These are phyloP conservation scores for Inga oerstediana DNA, from an alignment of 306 rosid species.

Conservation along the genomic window DNA sequence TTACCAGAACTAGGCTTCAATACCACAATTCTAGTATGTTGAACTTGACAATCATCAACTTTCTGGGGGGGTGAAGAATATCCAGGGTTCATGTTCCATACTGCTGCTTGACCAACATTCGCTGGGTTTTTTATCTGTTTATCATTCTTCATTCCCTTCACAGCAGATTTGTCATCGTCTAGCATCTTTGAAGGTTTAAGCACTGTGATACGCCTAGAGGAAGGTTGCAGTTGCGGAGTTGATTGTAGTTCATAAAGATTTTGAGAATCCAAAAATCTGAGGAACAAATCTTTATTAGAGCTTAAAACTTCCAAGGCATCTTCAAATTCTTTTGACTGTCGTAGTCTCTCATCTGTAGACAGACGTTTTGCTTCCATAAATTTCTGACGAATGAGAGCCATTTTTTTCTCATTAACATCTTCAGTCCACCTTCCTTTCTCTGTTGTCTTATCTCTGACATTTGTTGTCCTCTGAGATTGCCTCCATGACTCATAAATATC, in stretches of 20 bases:
- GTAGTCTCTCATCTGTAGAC: slow-evolving; percentile 71
- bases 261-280: slow-evolving; percentile 73
- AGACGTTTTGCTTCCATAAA: slow-evolving; percentile 77
- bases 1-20: slow-evolving; percentile 84
- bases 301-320: slow-evolving; percentile 88
- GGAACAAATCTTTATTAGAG: slow-evolving; percentile 75
- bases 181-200: slow-evolving; percentile 82
- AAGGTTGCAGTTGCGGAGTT: slow-evolving; percentile 49
- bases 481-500: slow-evolving; percentile 74
- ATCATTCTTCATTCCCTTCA: slow-evolving; percentile 50
- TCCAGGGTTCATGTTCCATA: slow-evolving; percentile 52
- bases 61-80: slow-evolving; percentile 49
- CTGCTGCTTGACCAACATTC: slow-evolving; percentile 48
- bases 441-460: slow-evolving; percentile 56
- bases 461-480: slow-evolving; percentile 60
- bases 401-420: slow-evolving; percentile 29
- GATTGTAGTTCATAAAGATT: slow-evolving; percentile 58
- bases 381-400: slow-evolving; percentile 45
- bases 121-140: slow-evolving; percentile 48
- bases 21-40: slow-evolving; percentile 81
- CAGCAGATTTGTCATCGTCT: slow-evolving; percentile 45
- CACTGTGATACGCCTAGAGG: slow-evolving; percentile 72
- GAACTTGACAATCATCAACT: slow-evolving; percentile 61
- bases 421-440: slow-evolving; percentile 65
- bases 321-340: slow-evolving; percentile 78